These are phyloP conservation scores for Penicillium crustosum DNA, from an alignment of 2,329 filamentous ascomycete species.

Conservation along the genomic window DNA sequence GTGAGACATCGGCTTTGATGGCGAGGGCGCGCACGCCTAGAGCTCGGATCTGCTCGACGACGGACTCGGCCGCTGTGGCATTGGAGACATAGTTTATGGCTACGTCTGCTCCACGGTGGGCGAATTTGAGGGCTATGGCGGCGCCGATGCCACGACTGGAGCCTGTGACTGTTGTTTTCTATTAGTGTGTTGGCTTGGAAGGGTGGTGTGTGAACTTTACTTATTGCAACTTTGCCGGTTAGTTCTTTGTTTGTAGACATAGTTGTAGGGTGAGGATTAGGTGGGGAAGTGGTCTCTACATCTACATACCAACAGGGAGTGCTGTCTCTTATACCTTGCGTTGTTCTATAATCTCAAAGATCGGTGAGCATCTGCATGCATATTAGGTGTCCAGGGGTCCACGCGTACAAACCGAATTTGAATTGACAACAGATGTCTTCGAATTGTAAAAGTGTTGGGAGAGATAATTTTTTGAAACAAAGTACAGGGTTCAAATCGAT, in stretches of 20 bases:
- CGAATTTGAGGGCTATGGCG: conserved; percentile 21
- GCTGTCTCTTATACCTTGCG: neutral
- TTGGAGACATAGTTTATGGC: conserved; percentile 22
- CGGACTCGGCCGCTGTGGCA: conserved; percentile 12
- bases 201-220: conserved; percentile 1
- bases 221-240: conserved; percentile 23
- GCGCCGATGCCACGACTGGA: conserved; percentile 27
- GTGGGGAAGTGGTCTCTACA: neutral
- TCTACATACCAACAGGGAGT: neutral
- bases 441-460: neutral
- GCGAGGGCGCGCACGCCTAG: conserved; percentile 17
- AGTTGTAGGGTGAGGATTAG: neutral
- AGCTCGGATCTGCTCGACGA: conserved; percentile 14
- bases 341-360: neutral
- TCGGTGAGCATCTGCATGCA: conserved; percentile 13
- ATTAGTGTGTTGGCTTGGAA: neutral
- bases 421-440: neutral
- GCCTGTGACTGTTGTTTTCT: conserved; percentile 17
- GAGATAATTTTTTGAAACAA: neutral
- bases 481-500: neutral
- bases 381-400: neutral
- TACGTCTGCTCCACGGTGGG: conserved; percentile 19
- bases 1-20: conserved; percentile 22
- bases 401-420: neutral
- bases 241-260: conserved; percentile 21